Percentiles rank a stretch among this genome's conserved stretches.
Evolutionary conservation across 2,329 filamentous ascomycete species (phyloP).

Genomic region (Stagonosporopsis cucurbitacearum): DNA sequence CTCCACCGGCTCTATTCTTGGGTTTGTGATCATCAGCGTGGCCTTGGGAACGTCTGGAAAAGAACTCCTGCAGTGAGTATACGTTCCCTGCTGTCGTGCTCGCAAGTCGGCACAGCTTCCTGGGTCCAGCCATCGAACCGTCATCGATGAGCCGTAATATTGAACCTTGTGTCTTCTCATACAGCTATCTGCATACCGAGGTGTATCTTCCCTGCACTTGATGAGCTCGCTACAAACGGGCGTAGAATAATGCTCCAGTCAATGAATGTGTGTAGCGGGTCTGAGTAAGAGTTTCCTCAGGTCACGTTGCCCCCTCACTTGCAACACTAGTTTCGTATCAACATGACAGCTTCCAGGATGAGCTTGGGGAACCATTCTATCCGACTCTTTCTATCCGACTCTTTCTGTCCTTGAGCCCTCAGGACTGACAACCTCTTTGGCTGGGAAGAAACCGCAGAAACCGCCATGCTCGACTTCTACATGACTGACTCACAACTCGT

Average conservation of each 20-base stretch:
- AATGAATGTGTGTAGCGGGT: not conserved
- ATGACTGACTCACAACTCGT: no score
- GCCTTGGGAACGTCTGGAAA: not conserved
- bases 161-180: not conserved
- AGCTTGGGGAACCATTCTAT: no score
- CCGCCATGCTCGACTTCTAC: no score
- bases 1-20: slow-evolving; percentile 14
- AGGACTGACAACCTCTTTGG: no score
- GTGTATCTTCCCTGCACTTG: not conserved
- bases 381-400: no score
- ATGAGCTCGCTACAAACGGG: not conserved
- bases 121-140: not conserved
- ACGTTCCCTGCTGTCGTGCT: not conserved
- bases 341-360: not conserved
- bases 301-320: not conserved
- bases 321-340: not conserved
- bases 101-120: not conserved
- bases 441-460: no score
- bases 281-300: not conserved
- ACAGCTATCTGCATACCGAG: not conserved
- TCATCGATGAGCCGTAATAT: not conserved
- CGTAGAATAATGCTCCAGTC: not conserved
- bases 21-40: not conserved
- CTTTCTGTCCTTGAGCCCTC: no score
- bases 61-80: not conserved